These are phyloP conservation scores for Groenewaldozyma salmanticensis DNA, from an alignment of 805 yeast species.

Conservation along the genomic window DNA sequence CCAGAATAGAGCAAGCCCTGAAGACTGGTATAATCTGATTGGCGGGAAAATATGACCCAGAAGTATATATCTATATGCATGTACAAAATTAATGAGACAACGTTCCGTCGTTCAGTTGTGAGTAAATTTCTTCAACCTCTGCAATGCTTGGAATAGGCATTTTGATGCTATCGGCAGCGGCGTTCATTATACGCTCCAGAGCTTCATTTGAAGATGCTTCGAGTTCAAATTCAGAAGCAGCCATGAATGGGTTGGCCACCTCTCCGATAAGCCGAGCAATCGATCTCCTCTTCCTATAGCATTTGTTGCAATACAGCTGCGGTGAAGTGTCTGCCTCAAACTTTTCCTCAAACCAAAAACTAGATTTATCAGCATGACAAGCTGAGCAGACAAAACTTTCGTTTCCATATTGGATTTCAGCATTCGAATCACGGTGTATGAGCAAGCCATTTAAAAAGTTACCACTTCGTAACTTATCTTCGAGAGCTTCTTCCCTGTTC, in stretches of 20 bases:
- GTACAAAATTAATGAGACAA: conserved; percentile 4
- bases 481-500: background rate
- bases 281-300: background rate
- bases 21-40: conserved; percentile 29
- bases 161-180: background rate
- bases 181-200: background rate
- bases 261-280: background rate
- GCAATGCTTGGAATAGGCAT: background rate
- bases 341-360: conserved; percentile 12
- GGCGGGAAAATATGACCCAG: background rate
- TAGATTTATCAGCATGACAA: conserved; percentile 6
- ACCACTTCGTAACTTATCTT: background rate
- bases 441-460: background rate
- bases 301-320: background rate
- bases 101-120: background rate
- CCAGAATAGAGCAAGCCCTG: conserved; percentile 51
- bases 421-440: background rate
- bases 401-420: background rate
- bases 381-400: conserved; percentile 3
- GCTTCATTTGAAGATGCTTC: background rate
- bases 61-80: background rate
- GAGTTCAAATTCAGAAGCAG: background rate
- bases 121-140: background rate
- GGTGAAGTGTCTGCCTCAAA: background rate
- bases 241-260: background rate